These are phyloP conservation scores for Monilinia polystroma DNA, from an alignment of 2,329 filamentous ascomycete species.

Conservation along the genomic window DNA sequence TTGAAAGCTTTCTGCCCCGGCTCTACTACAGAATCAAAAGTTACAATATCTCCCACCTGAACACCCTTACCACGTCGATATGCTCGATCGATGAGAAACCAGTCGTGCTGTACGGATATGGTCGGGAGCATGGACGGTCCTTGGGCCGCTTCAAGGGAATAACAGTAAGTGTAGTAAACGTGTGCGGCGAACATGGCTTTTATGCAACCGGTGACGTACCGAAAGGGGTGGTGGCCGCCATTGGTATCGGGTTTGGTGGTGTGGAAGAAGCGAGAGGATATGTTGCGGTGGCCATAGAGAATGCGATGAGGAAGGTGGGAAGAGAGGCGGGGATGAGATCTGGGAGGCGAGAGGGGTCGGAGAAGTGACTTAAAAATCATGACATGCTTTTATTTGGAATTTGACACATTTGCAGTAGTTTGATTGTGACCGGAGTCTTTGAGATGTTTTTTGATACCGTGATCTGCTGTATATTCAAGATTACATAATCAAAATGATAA, in stretches of 20 bases:
- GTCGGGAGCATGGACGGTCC: constrained; percentile 92
- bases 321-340: background rate
- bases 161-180: constrained; percentile 59
- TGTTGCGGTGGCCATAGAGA: constrained; percentile 14
- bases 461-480: background rate
- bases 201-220: constrained; percentile 47
- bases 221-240: constrained; percentile 40
- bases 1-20: constrained; percentile 65
- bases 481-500: constrained; percentile 18
- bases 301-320: background rate
- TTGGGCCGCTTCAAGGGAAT: constrained; percentile 56
- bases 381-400: constrained; percentile 21
- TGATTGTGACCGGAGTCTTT: background rate
- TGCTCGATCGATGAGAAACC: constrained; percentile 65
- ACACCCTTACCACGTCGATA: constrained; percentile 67
- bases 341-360: background rate
- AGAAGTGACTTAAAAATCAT: constrained; percentile 22
- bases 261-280: constrained; percentile 16
- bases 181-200: constrained; percentile 51
- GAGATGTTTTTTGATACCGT: constrained; percentile 10
- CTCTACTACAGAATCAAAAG: constrained; percentile 72
- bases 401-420: background rate
- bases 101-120: constrained; percentile 65
- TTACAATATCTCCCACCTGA: constrained; percentile 79
- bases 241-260: constrained; percentile 24